Percentiles rank a stretch among this genome's conserved stretches.
phyloP scores from a whole-genome alignment of 108 stramenopile genomes.

The Parietichytrium sp. region DNA sequence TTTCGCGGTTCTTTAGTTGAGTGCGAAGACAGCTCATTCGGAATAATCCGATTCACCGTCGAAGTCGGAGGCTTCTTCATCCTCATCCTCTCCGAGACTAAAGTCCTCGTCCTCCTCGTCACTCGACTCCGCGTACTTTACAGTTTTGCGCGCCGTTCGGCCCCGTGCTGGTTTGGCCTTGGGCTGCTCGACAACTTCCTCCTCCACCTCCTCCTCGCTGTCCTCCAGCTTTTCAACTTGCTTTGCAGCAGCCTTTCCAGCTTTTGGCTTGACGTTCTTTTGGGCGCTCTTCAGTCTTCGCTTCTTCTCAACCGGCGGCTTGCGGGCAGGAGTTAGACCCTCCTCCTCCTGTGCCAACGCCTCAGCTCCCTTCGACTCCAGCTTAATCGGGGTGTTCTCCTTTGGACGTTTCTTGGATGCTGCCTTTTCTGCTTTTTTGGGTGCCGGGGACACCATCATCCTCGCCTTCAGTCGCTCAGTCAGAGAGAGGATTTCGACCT shows the following conservation, averaged over 20 bases:
- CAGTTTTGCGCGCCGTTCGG: too few relatives aligned
- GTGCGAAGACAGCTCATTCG: too few relatives aligned
- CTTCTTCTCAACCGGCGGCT: background rate
- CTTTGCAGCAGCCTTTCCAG: background rate
- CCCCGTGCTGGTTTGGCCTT: background rate
- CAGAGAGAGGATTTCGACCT: slow-evolving; percentile 37
- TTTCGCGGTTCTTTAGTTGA: too few relatives aligned
- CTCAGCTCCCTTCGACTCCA: background rate
- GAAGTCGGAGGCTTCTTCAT: background rate
- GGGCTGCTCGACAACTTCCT: background rate
- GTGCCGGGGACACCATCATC: slow-evolving; percentile 39
- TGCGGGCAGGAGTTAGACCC: background rate
- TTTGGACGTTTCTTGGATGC: background rate
- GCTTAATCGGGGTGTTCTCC: slow-evolving; percentile 12
- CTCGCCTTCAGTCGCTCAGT: slow-evolving; percentile 39
- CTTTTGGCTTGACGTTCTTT: background rate
- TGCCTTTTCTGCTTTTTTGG: background rate
- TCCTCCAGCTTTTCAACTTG: background rate
- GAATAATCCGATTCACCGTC: background rate
- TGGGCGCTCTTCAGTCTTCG: background rate
- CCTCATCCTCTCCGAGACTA: background rate
- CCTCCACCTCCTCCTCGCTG: background rate
- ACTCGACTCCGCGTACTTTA: background rate
- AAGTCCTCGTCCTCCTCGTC: background rate
- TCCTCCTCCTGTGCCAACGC: background rate